phyloP scores from a whole-genome alignment of 1,284 basidiomycete genomes.

The Sphagnurus paluster region DNA sequence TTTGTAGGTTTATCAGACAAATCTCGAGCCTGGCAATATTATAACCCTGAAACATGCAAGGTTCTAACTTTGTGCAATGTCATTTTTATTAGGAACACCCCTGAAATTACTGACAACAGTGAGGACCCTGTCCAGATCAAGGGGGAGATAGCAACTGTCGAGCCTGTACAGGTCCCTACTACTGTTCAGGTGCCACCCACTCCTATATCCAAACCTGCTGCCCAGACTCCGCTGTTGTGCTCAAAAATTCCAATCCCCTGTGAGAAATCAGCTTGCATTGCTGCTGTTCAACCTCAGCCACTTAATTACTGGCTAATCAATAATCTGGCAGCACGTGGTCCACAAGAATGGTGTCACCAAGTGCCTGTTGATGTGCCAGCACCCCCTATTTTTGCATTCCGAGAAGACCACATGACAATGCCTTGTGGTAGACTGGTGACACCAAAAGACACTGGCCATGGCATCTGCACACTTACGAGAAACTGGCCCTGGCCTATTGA shows the following conservation, averaged over 20 bases:
- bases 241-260: background rate
- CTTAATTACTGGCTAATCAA: slow-evolving; percentile 6
- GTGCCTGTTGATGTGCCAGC: too few species aligned
- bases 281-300: background rate
- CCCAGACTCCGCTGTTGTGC: too few species aligned
- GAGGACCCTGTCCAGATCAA: slow-evolving; percentile 10
- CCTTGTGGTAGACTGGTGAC: too few species aligned
- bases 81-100: slow-evolving; percentile 3
- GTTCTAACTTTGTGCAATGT: slow-evolving; percentile 8
- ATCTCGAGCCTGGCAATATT: slow-evolving; percentile 8
- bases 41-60: slow-evolving; percentile 2
- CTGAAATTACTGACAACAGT: background rate
- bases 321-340: slow-evolving; percentile 3
- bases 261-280: background rate
- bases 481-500: too few species aligned
- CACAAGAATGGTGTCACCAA: too few species aligned
- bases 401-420: too few species aligned
- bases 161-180: too few species aligned
- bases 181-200: too few species aligned
- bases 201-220: too few species aligned
- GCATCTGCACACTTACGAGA: too few species aligned
- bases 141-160: slow-evolving; percentile 5
- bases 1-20: slow-evolving; percentile 16
- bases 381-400: too few species aligned
- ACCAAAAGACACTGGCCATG: too few species aligned